Evolutionary conservation across 1,284 basidiomycete genomes (phyloP).

Genomic region (Sparassis latifolia): DNA sequence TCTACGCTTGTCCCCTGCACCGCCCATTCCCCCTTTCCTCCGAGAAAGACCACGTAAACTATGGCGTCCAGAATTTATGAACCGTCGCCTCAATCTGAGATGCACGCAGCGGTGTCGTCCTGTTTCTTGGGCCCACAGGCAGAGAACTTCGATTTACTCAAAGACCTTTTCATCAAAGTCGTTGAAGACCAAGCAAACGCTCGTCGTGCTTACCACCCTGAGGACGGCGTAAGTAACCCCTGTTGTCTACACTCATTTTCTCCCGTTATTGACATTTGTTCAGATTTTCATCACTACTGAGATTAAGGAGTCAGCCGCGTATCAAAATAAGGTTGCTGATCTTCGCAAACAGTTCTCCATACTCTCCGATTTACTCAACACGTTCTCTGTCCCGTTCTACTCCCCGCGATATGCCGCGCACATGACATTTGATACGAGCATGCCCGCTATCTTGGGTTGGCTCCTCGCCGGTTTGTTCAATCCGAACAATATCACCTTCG

Average conservation of each 20-base stretch:
- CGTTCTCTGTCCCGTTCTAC: constrained; percentile 33
- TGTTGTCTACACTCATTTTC: not conserved
- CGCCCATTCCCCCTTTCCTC: too few species aligned
- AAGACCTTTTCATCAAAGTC: constrained; percentile 11
- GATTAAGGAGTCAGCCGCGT: constrained; percentile 12
- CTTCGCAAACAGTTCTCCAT: constrained; percentile 8
- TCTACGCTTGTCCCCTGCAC: too few species aligned
- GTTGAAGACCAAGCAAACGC: constrained; percentile 8
- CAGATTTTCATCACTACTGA: constrained; percentile 16
- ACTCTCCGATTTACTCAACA: constrained; percentile 16
- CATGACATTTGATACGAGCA: constrained; percentile 32
- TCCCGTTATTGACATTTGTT: not conserved
- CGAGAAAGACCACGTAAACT: too few species aligned
- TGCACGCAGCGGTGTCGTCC: constrained; percentile 22
- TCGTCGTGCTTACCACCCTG: constrained; percentile 12
- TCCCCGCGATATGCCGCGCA: constrained; percentile 37
- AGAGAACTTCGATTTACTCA: constrained; percentile 20
- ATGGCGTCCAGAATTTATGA: too few species aligned
- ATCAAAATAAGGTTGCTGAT: constrained; percentile 10
- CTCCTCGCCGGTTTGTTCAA: constrained; percentile 33
- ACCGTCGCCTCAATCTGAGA: not conserved
- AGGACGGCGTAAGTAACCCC: constrained; percentile 8
- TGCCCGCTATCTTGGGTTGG: constrained; percentile 35
- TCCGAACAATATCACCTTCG: constrained; percentile 38
- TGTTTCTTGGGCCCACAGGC: constrained; percentile 25